A percentile compares a stretch with the other conserved stretches of the same genome.
Evolutionary conservation across 2,329 filamentous ascomycete species (phyloP).

Genomic region (Macrophomina tecta): DNA sequence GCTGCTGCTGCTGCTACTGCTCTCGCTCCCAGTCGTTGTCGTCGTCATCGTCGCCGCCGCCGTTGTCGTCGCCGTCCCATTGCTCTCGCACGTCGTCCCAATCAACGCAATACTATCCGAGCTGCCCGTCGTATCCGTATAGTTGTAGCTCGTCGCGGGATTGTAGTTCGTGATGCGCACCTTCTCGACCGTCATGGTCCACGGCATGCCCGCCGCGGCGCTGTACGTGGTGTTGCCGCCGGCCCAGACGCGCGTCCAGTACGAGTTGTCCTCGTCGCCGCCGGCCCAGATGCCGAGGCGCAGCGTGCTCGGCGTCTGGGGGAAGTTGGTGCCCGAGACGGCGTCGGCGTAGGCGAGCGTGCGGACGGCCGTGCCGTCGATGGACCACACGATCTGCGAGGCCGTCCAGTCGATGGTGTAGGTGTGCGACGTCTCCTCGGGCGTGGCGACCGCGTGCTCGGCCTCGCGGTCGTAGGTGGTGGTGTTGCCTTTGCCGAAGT

Average conservation of each 20-base stretch:
- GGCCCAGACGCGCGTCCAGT: slow-evolving; percentile 68
- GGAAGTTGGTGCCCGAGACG: slow-evolving; percentile 66
- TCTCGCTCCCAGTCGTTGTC: neutral
- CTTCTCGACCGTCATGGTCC: slow-evolving; percentile 58
- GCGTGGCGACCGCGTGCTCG: slow-evolving; percentile 62
- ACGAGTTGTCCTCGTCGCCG: slow-evolving; percentile 52
- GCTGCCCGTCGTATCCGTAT: slow-evolving; percentile 54
- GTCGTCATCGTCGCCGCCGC: neutral
- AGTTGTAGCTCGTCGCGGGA: slow-evolving; percentile 58
- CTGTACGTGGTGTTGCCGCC: slow-evolving; percentile 61
- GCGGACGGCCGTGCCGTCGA: slow-evolving; percentile 71
- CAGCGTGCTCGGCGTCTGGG: slow-evolving; percentile 75
- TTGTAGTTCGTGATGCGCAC: slow-evolving; percentile 60
- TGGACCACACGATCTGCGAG: slow-evolving; percentile 69
- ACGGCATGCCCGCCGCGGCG: slow-evolving; percentile 47
- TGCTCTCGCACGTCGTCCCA: neutral
- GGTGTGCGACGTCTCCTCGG: slow-evolving; percentile 66
- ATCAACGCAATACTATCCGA: slow-evolving; percentile 57
- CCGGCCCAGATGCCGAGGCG: slow-evolving; percentile 56
- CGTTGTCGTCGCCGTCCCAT: neutral
- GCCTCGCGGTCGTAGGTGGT: slow-evolving; percentile 71
- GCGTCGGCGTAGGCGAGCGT: slow-evolving; percentile 64
- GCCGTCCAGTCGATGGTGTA: slow-evolving; percentile 78
- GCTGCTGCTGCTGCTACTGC: neutral
- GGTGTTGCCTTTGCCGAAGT: slow-evolving; percentile 75